phyloP scores from a whole-genome alignment of 306 rosid species.

The Rosa multiflora region DNA sequence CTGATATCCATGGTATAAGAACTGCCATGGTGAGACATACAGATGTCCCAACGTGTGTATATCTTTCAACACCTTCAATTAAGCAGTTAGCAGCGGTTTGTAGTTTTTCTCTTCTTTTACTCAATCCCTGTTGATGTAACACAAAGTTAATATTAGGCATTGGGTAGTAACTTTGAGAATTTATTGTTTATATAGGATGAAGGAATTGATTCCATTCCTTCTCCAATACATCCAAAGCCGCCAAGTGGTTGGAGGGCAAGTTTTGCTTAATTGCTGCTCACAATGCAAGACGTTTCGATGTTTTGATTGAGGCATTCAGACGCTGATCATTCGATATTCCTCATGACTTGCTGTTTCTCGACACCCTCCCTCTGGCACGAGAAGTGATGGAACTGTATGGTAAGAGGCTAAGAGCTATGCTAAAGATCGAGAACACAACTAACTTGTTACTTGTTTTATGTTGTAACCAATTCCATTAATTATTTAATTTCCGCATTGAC shows the following conservation, averaged over 20 bases:
- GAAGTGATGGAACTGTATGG: background rate
- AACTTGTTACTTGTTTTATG: background rate
- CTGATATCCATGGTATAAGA: background rate
- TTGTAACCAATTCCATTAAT: background rate
- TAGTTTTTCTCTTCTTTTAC: too few species aligned
- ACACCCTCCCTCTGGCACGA: background rate
- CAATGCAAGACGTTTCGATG: background rate
- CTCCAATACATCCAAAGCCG: background rate
- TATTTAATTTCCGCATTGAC: background rate
- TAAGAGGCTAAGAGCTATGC: background rate
- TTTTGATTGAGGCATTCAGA: background rate
- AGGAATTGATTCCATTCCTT: background rate
- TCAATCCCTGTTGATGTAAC: background rate
- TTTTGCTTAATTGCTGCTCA: conserved; percentile 7
- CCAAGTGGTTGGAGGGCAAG: background rate
- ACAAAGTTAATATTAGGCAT: background rate
- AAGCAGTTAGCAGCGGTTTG: too few species aligned
- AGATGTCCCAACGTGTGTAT: conserved; percentile 1
- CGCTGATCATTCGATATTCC: background rate
- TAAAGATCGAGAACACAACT: background rate
- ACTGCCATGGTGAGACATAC: background rate
- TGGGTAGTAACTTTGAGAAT: background rate
- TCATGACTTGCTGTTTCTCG: conserved; percentile 4
- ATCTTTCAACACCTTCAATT: too few species aligned
- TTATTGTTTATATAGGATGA: background rate